Evolutionary conservation across 345 rosid species (phyloP), one percentile per base, ranked within the genome.

Genomic region (Limnanthes douglasii): DNA sequence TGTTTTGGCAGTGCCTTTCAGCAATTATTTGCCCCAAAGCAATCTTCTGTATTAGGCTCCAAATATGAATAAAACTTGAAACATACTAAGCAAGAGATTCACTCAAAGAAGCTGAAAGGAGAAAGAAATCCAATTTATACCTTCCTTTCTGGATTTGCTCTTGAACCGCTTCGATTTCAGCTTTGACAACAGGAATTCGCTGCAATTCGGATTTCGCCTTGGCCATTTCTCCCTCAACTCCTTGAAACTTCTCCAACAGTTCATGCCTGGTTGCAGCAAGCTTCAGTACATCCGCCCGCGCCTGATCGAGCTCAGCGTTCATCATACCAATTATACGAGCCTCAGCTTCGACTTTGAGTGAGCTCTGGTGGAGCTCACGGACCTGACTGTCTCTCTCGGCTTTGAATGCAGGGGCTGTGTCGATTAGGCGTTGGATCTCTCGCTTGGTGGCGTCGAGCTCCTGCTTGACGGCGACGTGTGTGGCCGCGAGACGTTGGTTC

Each of bases 121-220:
- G 9, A 16, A 4, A 22, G 6, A 10, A 34, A 28, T 5, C 6
- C 30, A 12, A 37, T 21, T 32, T 3, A 46, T 65, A 79, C 95
- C 95, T 74, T 66, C 97, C 92, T 58, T 53, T 71, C 14, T 68
- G 58, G 59, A 70, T 59, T 55, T 88, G 81, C 27, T 51, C 46
- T 43, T 37, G 60, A 10, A 76, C 15, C 39, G 39, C 24, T 36
- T 76, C 73, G 21, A 79, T 64, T 60, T 79, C 95, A 2, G 60
- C 47, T 48, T 61, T 64, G 39, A 62, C 11, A 34, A 27, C 65
- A 4, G 34, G 21, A 8, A 69, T 54, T 41, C 53, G 67, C 15
- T 70, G 43, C 8, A 69, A 46, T 29, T 74, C 76, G 11, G 48
- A 48, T 56, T 46, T 66, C 0, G 66, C 73, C 54, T 75, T 68